Conservation (phyloP, 2,329 filamentous ascomycete species). For the Pestalotiopsis sp. region DNA sequence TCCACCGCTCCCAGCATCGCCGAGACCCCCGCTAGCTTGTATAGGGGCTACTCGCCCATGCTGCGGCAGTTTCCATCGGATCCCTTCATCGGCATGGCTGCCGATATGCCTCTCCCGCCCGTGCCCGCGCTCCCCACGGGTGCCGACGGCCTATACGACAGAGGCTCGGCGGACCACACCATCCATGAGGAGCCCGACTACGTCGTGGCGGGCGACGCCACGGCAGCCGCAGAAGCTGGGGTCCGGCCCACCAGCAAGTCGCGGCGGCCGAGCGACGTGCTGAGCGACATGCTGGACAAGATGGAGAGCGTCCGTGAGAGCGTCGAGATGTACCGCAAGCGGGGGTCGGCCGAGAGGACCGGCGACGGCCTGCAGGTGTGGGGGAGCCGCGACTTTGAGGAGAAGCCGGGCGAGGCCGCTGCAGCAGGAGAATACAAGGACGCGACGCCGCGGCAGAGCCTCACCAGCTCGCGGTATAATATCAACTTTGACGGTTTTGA, state of each 20-base stretch:
- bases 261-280: conserved; percentile 8
- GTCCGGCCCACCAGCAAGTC: not conserved
- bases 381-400: not conserved
- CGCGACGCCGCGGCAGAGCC: not conserved
- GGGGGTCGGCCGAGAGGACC: conserved; percentile 4
- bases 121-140: not conserved
- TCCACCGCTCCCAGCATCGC: not conserved
- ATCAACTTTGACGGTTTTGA: not conserved
- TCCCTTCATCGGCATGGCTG: not conserved
- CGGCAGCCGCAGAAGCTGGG: not conserved
- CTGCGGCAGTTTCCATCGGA: not conserved
- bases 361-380: not conserved
- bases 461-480: not conserved
- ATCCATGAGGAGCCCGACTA: not conserved
- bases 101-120: not conserved
- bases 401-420: not conserved
- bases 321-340: not conserved
- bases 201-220: not conserved
- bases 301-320: conserved; percentile 11
- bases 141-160: not conserved
- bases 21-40: not conserved
- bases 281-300: conserved; percentile 17
- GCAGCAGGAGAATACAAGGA: not conserved
- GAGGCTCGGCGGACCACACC: not conserved
- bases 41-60: not conserved